These are phyloP conservation scores for Fraxinus velutina DNA, from an alignment of 305 asterid species.

Conservation along the genomic window DNA sequence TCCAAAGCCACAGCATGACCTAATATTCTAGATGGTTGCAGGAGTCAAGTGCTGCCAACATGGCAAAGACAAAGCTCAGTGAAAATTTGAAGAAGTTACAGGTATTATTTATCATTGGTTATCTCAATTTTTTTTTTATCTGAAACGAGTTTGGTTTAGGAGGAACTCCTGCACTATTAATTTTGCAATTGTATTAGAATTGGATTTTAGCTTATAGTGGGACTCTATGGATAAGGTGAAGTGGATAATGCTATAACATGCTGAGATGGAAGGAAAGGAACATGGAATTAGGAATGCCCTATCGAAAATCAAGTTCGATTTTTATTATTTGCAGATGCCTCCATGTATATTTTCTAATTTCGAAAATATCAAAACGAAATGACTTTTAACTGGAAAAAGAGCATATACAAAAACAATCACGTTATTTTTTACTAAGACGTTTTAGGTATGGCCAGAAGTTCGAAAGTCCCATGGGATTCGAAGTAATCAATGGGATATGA, in stretches of 20 bases:
- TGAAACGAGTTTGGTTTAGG: not conserved
- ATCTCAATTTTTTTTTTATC: not conserved
- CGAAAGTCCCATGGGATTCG: not conserved
- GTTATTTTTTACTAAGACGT: not conserved
- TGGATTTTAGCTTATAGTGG: not conserved
- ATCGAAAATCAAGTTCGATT: not conserved
- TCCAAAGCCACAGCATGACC: not conserved
- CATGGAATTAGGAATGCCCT: not conserved
- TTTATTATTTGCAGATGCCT: not conserved
- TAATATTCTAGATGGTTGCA: conserved; percentile 30
- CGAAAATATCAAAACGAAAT: not conserved
- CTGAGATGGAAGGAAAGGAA: not conserved
- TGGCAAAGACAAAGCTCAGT: conserved; percentile 58
- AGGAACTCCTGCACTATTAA: not conserved
- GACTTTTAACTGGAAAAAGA: not conserved
- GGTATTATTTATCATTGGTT: conserved; percentile 39
- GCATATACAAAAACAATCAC: not conserved
- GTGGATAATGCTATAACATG: not conserved
- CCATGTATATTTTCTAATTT: not conserved
- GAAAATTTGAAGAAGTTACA: conserved; percentile 81
- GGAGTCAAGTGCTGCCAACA: conserved; percentile 63
- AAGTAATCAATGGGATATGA: not conserved
- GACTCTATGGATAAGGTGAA: not conserved
- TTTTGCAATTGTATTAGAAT: not conserved
- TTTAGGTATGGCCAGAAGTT: not conserved